Conservation (phyloP, 2,329 filamentous ascomycete genomes). For the Trichophyton benhamiae region DNA sequence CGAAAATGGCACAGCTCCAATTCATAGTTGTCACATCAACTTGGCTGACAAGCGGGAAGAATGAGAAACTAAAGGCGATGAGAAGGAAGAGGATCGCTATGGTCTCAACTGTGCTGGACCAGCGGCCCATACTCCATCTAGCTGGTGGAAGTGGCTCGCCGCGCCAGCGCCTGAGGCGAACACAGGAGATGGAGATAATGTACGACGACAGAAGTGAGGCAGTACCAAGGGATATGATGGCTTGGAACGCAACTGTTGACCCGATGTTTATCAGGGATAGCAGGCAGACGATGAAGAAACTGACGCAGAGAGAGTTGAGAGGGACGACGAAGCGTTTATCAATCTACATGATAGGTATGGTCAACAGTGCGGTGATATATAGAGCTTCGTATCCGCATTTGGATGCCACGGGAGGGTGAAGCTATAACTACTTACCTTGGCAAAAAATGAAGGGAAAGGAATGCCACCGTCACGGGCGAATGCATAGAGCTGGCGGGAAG, state of each 20-base stretch:
- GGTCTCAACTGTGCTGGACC: constrained; percentile 16
- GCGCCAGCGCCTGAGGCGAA: constrained; percentile 32
- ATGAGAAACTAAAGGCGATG: constrained; percentile 12
- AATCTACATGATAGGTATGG: constrained; percentile 1
- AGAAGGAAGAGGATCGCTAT: constrained; percentile 10
- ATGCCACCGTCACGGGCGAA: constrained; percentile 27
- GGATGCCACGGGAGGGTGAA: too few relatives aligned
- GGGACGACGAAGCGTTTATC: constrained; percentile 16
- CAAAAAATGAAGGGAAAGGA: constrained; percentile 20
- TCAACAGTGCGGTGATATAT: neutral
- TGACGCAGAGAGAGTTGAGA: constrained; percentile 18
- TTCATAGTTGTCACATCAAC: constrained; percentile 11
- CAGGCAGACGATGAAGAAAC: constrained; percentile 22
- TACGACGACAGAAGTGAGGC: constrained; percentile 31
- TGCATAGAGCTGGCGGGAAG: constrained; percentile 24
- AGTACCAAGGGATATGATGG: constrained; percentile 30
- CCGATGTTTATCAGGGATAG: constrained; percentile 41
- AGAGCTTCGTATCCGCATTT: neutral
- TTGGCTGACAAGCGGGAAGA: constrained; percentile 10
- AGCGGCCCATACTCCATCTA: constrained; percentile 36
- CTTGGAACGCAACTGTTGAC: constrained; percentile 31
- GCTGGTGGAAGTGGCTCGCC: constrained; percentile 32
- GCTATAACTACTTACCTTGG: neutral
- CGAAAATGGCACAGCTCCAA: constrained; percentile 32
- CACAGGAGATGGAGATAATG: constrained; percentile 36